Percentiles rank a stretch among this genome's conserved stretches.
Evolutionary conservation across 768 basidiomycete species (phyloP).

Genomic region (Rhizopogon rudus): DNA sequence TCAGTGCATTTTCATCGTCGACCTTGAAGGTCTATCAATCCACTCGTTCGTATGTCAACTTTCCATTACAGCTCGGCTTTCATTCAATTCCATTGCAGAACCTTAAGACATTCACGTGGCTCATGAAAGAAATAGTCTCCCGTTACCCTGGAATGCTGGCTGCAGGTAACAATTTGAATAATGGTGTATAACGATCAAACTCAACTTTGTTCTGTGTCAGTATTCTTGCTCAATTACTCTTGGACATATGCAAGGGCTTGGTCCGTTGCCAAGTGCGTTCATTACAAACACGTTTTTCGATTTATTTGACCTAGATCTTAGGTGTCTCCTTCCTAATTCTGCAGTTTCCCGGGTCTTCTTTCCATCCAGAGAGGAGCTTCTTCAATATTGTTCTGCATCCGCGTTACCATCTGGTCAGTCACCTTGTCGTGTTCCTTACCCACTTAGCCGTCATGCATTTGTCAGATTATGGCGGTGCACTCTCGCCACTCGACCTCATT

Average conservation of each 20-base stretch:
- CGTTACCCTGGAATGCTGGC: conserved; percentile 74
- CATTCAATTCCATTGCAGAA: conserved; percentile 33
- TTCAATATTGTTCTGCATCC: conserved; percentile 47
- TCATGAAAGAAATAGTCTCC: conserved; percentile 59
- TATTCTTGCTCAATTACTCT: conserved; percentile 68
- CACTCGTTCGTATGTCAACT: conserved; percentile 47
- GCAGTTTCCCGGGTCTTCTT: conserved; percentile 65
- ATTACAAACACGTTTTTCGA: conserved; percentile 1
- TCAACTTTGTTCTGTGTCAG: conserved; percentile 27
- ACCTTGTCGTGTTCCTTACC: neutral
- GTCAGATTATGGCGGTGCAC: conserved; percentile 64
- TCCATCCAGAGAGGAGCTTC: conserved; percentile 48
- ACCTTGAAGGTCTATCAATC: conserved; percentile 52
- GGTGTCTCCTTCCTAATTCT: conserved; percentile 56
- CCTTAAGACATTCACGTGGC: conserved; percentile 60
- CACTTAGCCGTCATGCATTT: neutral
- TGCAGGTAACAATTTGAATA: conserved; percentile 40
- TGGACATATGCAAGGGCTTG: conserved; percentile 70
- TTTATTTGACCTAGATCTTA: conserved; percentile 21
- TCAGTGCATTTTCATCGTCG: conserved; percentile 66
- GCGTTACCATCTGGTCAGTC: conserved; percentile 55
- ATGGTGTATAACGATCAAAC: neutral
- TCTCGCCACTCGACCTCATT: conserved; percentile 46
- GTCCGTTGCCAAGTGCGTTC: conserved; percentile 56
- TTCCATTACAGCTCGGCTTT: conserved; percentile 2